phyloP scores from a whole-genome alignment of 2,329 filamentous ascomycete genomes.

The Fusarium sp. region DNA sequence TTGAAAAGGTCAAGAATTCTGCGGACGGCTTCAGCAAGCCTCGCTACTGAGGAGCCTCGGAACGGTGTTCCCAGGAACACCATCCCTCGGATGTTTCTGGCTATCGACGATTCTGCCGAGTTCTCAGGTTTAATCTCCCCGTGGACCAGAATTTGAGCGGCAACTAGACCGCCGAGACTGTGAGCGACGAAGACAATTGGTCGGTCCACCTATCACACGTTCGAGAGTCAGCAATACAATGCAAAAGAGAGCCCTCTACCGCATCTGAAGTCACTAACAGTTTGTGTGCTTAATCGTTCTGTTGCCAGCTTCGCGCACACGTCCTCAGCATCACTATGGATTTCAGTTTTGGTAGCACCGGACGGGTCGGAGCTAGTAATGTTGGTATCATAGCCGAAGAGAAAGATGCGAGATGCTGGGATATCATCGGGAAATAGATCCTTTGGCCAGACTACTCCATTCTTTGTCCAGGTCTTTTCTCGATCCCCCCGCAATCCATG shows the following conservation, averaged over 20 bases:
- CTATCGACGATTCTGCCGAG: fast-evolving
- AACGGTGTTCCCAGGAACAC: background rate
- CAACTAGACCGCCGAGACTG: background rate
- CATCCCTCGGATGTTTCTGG: fast-evolving
- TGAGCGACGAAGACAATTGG: background rate
- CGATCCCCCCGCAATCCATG: background rate
- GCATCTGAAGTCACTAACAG: background rate
- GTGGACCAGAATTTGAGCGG: background rate
- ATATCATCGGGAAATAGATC: background rate
- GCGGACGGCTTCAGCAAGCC: fast-evolving
- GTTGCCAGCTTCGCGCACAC: background rate
- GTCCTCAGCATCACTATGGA: background rate
- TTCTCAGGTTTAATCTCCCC: background rate
- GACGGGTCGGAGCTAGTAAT: fast-evolving
- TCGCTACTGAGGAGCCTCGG: fast-evolving
- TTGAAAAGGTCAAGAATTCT: fast-evolving
- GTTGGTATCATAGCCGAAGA: background rate
- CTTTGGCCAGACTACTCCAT: fast-evolving
- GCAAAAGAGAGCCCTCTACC: too few species aligned
- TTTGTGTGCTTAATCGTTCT: background rate
- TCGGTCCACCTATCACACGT: fast-evolving
- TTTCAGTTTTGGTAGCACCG: background rate
- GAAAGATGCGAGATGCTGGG: background rate
- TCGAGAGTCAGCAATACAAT: background rate
- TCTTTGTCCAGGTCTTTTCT: background rate